Evolutionary conservation across 2,329 filamentous ascomycete genomes (phyloP), one percentile per base, ranked within the genome.

Genomic region (Ascochyta viciae-villosae): DNA sequence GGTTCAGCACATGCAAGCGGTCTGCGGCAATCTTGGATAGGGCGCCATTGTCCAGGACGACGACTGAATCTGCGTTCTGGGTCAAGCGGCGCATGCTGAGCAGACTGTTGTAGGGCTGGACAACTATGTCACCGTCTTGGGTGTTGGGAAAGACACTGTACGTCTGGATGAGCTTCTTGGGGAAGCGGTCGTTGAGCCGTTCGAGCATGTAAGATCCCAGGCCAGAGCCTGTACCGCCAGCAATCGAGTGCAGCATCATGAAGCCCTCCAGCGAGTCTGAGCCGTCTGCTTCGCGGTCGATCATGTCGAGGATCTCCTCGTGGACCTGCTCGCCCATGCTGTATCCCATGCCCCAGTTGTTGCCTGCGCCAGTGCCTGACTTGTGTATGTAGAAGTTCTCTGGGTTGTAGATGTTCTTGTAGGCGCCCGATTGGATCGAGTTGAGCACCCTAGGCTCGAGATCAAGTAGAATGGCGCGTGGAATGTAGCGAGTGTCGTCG

Each of bases 261-360:
- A 99, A 99, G 35, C 95, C 95, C 82, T 99, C 95, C 4, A 99
- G 83, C 48, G 93, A 97, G 77, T 99, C 95, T 74, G 94, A 98
- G 29, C 96, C 96, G 77, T 99, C 95, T 15, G 96, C 95, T 76
- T 99, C 95, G 58, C 95, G 89, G 74, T 99, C 95, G 71, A 99
- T 96, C 92, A 99, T 99, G 76, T 99, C 96, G 84, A 99, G 91
- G 52, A 99, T 92, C 75, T 99, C 95, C 76, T 99, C 95, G 67
- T 94, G 92, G 19, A 99, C 92, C 40, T 85, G 83, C 76, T 97
- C 93, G 65, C 93, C 95, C 50, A 91, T 93, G 64, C 95, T 88
- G 78, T 99, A 99, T 42, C 95, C 95, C 71, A 95, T 90, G 58
- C 93, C 95, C 95, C 95, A 99, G 77, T 98, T 99, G 78, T 99